Base-by-base conservation (phyloP, 2,329 filamentous ascomycete species). In the Lasiodiplodia citricola region DNA sequence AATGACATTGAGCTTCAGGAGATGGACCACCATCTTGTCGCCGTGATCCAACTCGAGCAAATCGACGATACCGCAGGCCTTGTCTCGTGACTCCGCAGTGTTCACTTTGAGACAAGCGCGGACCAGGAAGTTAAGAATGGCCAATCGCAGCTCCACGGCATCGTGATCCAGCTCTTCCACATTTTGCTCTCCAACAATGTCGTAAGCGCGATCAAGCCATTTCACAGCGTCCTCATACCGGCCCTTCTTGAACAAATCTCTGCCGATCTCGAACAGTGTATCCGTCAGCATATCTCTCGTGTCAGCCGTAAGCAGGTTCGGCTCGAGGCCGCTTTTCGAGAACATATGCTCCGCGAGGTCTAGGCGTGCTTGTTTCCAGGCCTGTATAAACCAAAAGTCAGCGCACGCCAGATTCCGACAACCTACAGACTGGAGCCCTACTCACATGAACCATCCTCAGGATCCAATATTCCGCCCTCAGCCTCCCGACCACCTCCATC, bases 301-400 rank as follows among this genome's bases (percentile, higher is more conserved):
- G 3, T 60, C 60, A 1, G 58, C n/a, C 14, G 44, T 28, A 2
- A 68, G 41, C 8, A 38, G 28, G 2, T 78, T 70, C 0, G 85
- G 78, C 54, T 89, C 84, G 2, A 87, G n/a, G 70, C 80, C 73
- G 57, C 88, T 79, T 73, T 92, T 92, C 44, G 79, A 79, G 77
- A 91, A 94, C 84, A 96, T 88, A 77, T 93, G 88, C 67, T 97
- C 92, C 35, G 92, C 92, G 58, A 94, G 86, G 68, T 95, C 91
- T 16, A 91, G 83, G 51, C 90, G 87, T 51, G 87, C 84, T 75
- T 94, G 90, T 73, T 89, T 88, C 89, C 91, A 97, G 37, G 90
- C 87, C 92, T 95, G 31, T 23, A 38, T 23, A 62, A 64, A 68
- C 3, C 14, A 14, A 11, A 41, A n/a, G 71, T 58, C 69, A 67